Evolutionary conservation across 2,329 filamentous ascomycete species (phyloP).

Genomic region (Thelonectria olida): DNA sequence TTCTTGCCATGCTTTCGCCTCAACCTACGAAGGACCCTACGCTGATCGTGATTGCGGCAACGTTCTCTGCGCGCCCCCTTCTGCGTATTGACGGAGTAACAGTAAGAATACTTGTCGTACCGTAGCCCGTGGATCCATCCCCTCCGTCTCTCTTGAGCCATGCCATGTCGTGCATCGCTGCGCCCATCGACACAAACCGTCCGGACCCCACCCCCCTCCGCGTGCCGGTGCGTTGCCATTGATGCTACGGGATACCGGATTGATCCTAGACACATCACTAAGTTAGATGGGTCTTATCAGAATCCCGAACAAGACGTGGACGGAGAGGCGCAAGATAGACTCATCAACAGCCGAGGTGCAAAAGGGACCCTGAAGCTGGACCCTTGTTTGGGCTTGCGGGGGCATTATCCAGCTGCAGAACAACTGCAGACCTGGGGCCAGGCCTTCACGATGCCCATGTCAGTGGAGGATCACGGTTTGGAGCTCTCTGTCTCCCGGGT

Average conservation of each 20-base stretch:
- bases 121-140: background rate
- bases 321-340: background rate
- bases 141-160: background rate
- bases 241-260: conserved; percentile 1
- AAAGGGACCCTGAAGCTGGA: background rate
- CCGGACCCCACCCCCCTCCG: conserved; percentile 13
- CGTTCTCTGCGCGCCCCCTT: background rate
- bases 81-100: background rate
- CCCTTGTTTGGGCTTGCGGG: background rate
- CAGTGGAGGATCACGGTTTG: too few relatives aligned
- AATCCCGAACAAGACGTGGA: background rate
- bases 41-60: conserved; percentile 6
- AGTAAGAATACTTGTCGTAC: too few relatives aligned
- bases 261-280: background rate
- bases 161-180: conserved; percentile 16
- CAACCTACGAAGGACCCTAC: background rate
- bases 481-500: too few relatives aligned
- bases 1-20: background rate
- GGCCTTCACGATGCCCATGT: too few relatives aligned
- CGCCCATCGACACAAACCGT: conserved; percentile 10
- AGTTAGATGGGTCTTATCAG: background rate
- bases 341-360: background rate
- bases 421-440: background rate
- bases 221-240: background rate
- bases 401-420: background rate